Conservation (phyloP, 2,329 filamentous ascomycete species). For the Peltaster fructicola region DNA sequence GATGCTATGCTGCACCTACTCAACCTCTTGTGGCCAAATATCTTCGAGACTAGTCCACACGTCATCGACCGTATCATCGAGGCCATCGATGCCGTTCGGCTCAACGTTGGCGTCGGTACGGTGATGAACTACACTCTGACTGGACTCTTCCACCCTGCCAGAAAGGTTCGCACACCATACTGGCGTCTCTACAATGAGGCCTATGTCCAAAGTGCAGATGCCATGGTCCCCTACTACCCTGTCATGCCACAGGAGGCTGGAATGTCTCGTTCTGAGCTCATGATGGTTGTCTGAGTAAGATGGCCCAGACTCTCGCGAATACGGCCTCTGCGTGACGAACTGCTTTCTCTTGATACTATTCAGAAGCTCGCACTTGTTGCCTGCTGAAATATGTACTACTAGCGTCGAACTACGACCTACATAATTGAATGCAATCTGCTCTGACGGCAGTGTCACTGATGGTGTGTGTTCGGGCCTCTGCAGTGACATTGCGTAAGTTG, state of each 20-base stretch:
- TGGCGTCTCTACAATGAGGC: constrained; percentile 96
- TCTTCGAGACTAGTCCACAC: constrained; percentile 95
- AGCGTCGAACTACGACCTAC: too few relatives aligned
- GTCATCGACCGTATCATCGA: constrained; percentile 97
- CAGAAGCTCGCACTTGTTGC: not conserved
- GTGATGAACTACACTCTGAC: constrained; percentile 99
- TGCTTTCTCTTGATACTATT: not conserved
- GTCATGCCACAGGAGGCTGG: too few relatives aligned
- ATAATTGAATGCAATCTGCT: too few relatives aligned
- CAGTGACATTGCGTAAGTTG: too few relatives aligned
- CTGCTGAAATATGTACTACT: not conserved
- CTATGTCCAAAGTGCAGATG: constrained; percentile 82
- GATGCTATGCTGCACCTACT: constrained; percentile 97
- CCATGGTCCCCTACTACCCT: constrained; percentile 93
- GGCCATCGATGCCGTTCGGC: constrained; percentile 86
- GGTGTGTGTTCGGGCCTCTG: too few relatives aligned
- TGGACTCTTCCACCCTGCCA: constrained; percentile 86
- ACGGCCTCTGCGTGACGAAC: too few relatives aligned
- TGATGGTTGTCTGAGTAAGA: constrained; percentile 8
- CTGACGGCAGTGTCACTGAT: too few relatives aligned
- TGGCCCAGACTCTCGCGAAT: too few relatives aligned
- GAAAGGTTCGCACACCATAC: constrained; percentile 87
- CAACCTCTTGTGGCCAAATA: constrained; percentile 87
- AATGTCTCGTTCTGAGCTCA: too few relatives aligned
- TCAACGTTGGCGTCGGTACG: constrained; percentile 78